Evolutionary conservation across 805 yeast genomes (phyloP), one percentile per base, ranked within the genome.

Genomic region (Yamadazyma nakazawae): DNA sequence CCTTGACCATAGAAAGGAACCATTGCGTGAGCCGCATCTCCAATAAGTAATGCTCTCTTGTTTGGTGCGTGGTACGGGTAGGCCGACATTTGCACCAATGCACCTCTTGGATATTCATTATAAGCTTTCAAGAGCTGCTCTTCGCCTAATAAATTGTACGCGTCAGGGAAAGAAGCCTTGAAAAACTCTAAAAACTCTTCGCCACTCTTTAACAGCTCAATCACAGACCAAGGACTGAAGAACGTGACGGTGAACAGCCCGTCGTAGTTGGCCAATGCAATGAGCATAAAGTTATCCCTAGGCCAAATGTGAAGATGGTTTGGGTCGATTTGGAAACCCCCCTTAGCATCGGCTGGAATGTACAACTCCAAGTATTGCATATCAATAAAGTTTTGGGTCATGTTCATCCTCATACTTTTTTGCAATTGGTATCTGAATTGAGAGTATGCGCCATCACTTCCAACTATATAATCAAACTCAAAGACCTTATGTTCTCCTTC

Each of bases 1-100:
- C 97, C 97, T 63, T 91, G 97, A 9, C 97, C 97, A 60, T 90
- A 91, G 63, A 91, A 91, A n/a, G 97, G 97, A 5, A 91, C 97
- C 96, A 90, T 91, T 25, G 94, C 81, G 66, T 91, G 97, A 0
- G 97, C 96, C 0, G 97, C 96, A 63, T 91, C 97, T 5, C 97
- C 97, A 25, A 91, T 67, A 11, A 91, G 67, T 9, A 91, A 68
- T 13, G 82, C 82, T 47, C 78, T 77, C 40, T 82, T 86, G 36
- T 72, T 63, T 39, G 74, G 72, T 46, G 72, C 75, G 59, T 88
- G 80, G 66, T 88, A 91, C 2, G 92, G 89, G 42, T 68, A 67
- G 54, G 88, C 84, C 40, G 76, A 76, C 7, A 87, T 76, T 50
- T 87, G 88, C 68, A 90, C 75, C 38, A 91, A 72, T n/a, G 90